Evolutionary conservation across 805 yeast species (phyloP).

Genomic region (Wickerhamomyces silvicola): DNA sequence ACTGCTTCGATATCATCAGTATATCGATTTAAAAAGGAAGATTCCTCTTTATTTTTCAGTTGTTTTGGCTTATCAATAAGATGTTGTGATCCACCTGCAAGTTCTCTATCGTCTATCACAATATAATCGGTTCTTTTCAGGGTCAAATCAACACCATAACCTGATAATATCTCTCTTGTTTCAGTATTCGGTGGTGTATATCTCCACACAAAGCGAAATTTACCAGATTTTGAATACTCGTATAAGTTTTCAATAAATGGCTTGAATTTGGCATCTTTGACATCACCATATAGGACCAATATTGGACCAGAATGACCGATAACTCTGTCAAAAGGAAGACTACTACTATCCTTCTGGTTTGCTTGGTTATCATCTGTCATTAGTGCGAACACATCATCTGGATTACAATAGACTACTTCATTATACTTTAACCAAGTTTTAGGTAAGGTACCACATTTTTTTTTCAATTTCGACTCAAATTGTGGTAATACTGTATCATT

Average conservation of each 20-base stretch:
- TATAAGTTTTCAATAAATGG: constrained; percentile 53
- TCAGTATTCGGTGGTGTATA: constrained; percentile 39
- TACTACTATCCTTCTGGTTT: constrained; percentile 11
- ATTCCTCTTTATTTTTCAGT: no score
- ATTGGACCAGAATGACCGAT: constrained; percentile 52
- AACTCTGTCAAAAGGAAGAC: constrained; percentile 52
- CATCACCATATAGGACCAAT: constrained; percentile 63
- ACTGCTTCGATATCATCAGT: constrained; percentile 27
- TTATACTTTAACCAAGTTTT: constrained; percentile 47
- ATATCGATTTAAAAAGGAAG: constrained; percentile 17
- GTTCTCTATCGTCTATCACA: constrained; percentile 55
- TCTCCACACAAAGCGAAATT: constrained; percentile 71
- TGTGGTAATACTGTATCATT: constrained; percentile 26
- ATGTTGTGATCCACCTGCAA: constrained; percentile 23
- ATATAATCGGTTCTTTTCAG: constrained; percentile 62
- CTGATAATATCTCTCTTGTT: constrained; percentile 34
- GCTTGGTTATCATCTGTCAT: constrained; percentile 39
- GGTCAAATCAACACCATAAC: constrained; percentile 63
- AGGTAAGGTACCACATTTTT: constrained; percentile 20
- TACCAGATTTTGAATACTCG: constrained; percentile 55
- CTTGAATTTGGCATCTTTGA: constrained; percentile 41
- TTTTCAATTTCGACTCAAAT: constrained; percentile 13
- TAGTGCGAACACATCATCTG: constrained; percentile 75
- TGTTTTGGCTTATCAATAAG: constrained; percentile 11
- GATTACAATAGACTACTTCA: constrained; percentile 51